A percentile compares a stretch with the other conserved stretches of the same genome.
Conservation (phyloP, 495 filamentous ascomycete genomes). For the Clavariopsis aquatica region DNA sequence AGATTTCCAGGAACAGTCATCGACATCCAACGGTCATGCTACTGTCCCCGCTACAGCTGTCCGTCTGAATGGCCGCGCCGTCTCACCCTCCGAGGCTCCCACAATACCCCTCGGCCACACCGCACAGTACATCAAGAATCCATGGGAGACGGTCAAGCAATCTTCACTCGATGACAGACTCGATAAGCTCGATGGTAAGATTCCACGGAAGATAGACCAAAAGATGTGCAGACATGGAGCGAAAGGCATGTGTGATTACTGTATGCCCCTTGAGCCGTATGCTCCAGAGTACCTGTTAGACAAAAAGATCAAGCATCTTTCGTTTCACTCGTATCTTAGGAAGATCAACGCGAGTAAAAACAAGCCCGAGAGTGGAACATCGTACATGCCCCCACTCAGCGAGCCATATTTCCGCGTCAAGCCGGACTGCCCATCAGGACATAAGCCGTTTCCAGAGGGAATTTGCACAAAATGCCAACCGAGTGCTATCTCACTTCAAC, state of each 20-base stretch:
- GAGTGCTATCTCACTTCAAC: conserved; percentile 92
- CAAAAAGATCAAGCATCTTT: conserved; percentile 97
- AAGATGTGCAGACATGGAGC: conserved; percentile 95
- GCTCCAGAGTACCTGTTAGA: conserved; percentile 81
- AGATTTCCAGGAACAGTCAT: conserved; percentile 63
- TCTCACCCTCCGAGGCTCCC: conserved; percentile 66
- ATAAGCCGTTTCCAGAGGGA: conserved; percentile 92
- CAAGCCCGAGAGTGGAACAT: conserved; percentile 84
- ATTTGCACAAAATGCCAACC: conserved; percentile 99
- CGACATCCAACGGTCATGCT: conserved; percentile 54
- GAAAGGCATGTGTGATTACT: conserved; percentile 99
- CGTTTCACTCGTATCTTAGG: conserved; percentile 90
- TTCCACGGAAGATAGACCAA: conserved; percentile 68
- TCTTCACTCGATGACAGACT: conserved; percentile 80
- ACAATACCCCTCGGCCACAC: conserved; percentile 59
- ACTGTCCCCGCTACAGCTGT: conserved; percentile 41
- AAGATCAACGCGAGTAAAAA: conserved; percentile 97
- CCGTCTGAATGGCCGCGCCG: conserved; percentile 76
- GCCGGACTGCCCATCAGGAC: conserved; percentile 86
- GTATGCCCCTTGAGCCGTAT: conserved; percentile 97
- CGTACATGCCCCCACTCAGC: conserved; percentile 92
- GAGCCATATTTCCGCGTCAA: conserved; percentile 93
- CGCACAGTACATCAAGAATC: conserved; percentile 70
- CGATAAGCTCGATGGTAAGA: conserved; percentile 92
- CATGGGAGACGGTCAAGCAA: conserved; percentile 90